Conservation (phyloP, 2,329 filamentous ascomycete genomes). For the Penicillium brevicompactum region DNA sequence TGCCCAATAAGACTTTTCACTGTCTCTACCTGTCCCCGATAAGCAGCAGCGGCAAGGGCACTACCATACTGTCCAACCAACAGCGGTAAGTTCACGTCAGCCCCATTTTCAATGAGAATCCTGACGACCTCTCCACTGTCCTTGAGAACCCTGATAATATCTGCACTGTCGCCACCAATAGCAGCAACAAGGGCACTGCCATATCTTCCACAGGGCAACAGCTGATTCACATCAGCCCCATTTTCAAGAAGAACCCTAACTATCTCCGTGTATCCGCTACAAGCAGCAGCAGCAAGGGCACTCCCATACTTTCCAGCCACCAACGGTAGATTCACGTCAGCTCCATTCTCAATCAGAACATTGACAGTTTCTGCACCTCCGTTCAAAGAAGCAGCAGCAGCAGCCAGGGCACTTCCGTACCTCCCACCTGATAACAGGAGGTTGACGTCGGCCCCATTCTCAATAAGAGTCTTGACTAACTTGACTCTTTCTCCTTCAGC, state of each 20-base stretch:
- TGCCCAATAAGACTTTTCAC: background rate
- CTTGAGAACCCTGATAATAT: too few species aligned
- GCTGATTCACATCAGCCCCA: too few species aligned
- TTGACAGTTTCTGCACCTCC: background rate
- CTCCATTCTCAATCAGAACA: background rate
- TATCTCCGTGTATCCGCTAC: background rate
- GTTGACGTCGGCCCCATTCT: background rate
- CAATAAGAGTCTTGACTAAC: background rate
- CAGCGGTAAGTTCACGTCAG: background rate
- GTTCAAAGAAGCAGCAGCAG: background rate
- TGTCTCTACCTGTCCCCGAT: background rate
- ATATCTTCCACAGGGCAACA: background rate
- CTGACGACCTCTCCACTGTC: background rate
- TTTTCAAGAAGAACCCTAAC: too few species aligned
- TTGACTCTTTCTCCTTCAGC: background rate
- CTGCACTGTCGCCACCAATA: too few species aligned
- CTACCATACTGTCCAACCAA: background rate
- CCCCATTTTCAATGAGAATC: background rate
- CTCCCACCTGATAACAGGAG: background rate
- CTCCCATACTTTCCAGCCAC: background rate
- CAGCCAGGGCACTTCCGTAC: background rate
- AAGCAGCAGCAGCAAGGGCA: background rate
- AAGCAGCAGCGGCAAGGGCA: background rate
- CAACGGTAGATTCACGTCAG: background rate
- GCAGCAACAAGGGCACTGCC: too few species aligned